These are phyloP conservation scores for Ascocoryne sarcoides DNA, from an alignment of 2,329 filamentous ascomycete species.

Conservation along the genomic window DNA sequence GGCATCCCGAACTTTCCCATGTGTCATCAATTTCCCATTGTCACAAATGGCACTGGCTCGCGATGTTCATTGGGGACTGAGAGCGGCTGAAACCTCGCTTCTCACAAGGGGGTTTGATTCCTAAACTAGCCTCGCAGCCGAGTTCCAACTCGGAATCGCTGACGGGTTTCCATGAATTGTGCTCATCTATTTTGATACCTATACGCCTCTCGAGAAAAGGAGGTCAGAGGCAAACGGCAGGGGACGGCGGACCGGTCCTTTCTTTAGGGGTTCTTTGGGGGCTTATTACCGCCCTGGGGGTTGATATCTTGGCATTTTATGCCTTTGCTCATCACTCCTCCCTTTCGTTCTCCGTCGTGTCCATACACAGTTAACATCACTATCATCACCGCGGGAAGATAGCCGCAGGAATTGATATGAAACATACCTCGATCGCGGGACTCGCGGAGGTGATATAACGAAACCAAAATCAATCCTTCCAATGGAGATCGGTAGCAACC, in stretches of 20 bases:
- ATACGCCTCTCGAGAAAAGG: too few relatives aligned
- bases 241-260: slow-evolving; percentile 13
- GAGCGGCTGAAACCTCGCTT: slow-evolving; percentile 21
- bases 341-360: too few relatives aligned
- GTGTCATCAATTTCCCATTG: background rate
- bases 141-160: background rate
- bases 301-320: slow-evolving; percentile 15
- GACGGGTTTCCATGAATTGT: background rate
- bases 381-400: too few relatives aligned
- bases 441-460: background rate
- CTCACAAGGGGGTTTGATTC: slow-evolving; percentile 7
- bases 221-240: too few relatives aligned
- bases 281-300: slow-evolving; percentile 5
- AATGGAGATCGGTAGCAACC: slow-evolving; percentile 44
- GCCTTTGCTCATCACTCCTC: slow-evolving; percentile 9
- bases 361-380: too few relatives aligned
- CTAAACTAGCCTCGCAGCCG: slow-evolving; percentile 13
- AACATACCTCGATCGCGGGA: background rate
- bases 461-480: slow-evolving; percentile 35
- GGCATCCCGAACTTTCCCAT: too few relatives aligned
- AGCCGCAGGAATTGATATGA: background rate
- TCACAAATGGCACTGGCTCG: slow-evolving; percentile 12
- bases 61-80: slow-evolving; percentile 19
- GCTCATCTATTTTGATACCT: too few relatives aligned
- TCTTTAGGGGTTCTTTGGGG: slow-evolving; percentile 1